phyloP scores from a whole-genome alignment of 768 basidiomycete species.

The Lactifluus hygrophoroides region DNA sequence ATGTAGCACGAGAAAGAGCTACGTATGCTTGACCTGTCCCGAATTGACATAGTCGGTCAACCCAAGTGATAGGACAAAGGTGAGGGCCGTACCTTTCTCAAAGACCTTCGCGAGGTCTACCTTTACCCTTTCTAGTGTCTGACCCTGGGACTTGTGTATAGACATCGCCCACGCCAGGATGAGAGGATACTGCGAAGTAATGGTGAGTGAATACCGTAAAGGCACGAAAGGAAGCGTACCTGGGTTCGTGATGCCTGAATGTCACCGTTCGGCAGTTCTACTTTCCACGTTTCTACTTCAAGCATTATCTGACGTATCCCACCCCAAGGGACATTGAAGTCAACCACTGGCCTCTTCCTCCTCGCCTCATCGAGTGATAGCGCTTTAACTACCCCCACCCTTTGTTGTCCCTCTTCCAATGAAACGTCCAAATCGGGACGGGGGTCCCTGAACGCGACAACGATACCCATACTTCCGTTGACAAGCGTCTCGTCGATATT shows the following conservation, averaged over 20 bases:
- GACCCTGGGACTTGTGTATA: slow-evolving; percentile 97
- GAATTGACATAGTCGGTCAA: not conserved
- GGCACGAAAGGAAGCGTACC: slow-evolving; percentile 35
- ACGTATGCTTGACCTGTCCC: slow-evolving; percentile 79
- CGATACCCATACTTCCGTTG: slow-evolving; percentile 88
- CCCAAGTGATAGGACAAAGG: not conserved
- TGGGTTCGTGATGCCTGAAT: slow-evolving; percentile 72
- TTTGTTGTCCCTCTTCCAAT: not conserved
- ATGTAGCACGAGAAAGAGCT: slow-evolving; percentile 82
- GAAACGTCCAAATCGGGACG: slow-evolving; percentile 11
- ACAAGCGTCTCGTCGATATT: slow-evolving; percentile 87
- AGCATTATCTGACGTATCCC: slow-evolving; percentile 48
- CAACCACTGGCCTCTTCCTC: slow-evolving; percentile 58
- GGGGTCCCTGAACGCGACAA: slow-evolving; percentile 64
- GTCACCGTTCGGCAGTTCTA: slow-evolving; percentile 81
- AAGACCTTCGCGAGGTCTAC: slow-evolving; percentile 92
- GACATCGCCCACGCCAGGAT: slow-evolving; percentile 97
- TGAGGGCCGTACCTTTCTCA: slow-evolving; percentile 60
- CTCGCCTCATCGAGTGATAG: slow-evolving; percentile 4
- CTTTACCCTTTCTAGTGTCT: slow-evolving; percentile 90
- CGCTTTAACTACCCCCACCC: slow-evolving; percentile 1
- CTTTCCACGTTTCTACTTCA: slow-evolving; percentile 71
- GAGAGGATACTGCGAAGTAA: slow-evolving; percentile 53
- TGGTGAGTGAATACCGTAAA: not conserved
- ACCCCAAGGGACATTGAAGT: slow-evolving; percentile 59